Base-by-base conservation (phyloP, 2,329 filamentous ascomycete species). In the Alternaria viburni region DNA sequence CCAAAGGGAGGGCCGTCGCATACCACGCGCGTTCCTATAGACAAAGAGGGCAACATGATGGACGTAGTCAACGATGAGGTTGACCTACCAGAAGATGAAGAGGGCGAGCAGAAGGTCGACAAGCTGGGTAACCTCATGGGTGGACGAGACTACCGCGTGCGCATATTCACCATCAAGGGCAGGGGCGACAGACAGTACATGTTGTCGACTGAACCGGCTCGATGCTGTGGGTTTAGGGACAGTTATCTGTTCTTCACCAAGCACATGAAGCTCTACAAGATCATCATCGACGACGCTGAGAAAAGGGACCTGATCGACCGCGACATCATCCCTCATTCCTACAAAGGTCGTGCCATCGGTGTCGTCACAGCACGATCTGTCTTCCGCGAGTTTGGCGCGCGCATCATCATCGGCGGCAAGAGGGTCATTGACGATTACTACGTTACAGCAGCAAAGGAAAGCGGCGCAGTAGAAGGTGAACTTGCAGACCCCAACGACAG, bases 231-330 rank as follows among this genome's bases (percentile, higher is more conserved):
- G 15, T 99, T 99, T 86, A 88, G 96, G 70, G 96, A 99, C 84
- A 97, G 94, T 68, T 99, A 99, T 77, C 88, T 99, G 25, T 97
- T 99, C 86, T 99, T 99, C 85, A 96, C 96, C 68, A 99, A 98
- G 82, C 96, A 99, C 81, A 92, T 92, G 78, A 90, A 93, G 74
- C 90, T 99, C 13, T 96, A 93, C 87, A 99, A 99, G 84, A 97
- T 99, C 75, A 97, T 99, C 74, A 93, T 98, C 60, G 93, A 94
- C 73, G 96, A 99, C 69, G 91, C 96, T n/a, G 95, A 97, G 81
- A 99, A 99, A 84, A 90, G 91, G 64, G 94, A 98, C 80, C 88
- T 99, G 83, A 99, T 99, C 76, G 93, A 96, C 71, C 90, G 96
- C 64, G 92, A 96, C 6, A 91, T 99, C 76, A 97, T 99, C 67